phyloP scores from a whole-genome alignment of 2,329 filamentous ascomycete species.

The Neofusicoccum cordaticola region DNA sequence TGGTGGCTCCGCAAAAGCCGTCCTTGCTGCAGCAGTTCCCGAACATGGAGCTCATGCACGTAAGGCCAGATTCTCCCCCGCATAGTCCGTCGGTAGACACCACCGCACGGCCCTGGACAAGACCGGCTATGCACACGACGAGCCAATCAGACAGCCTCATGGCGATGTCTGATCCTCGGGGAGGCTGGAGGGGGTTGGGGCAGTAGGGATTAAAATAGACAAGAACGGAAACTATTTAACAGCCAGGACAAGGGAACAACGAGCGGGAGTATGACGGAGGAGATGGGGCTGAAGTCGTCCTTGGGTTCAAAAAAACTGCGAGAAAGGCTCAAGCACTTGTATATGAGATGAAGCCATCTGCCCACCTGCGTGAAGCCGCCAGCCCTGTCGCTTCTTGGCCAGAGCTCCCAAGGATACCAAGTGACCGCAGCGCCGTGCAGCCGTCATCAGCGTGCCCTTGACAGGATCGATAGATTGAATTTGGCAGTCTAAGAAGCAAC shows the following conservation, averaged over 20 bases:
- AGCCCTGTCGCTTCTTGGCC: background rate
- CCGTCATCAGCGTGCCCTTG: background rate
- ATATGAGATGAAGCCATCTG: background rate
- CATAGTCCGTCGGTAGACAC: slow-evolving; percentile 24
- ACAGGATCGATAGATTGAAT: slow-evolving; percentile 4
- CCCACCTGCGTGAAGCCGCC: background rate
- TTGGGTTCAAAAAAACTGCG: background rate
- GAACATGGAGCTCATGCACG: slow-evolving; percentile 23
- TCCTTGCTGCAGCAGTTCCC: slow-evolving; percentile 24
- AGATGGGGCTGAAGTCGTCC: background rate
- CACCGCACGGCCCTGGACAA: slow-evolving; percentile 11
- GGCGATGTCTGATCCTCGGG: background rate
- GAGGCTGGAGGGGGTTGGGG: background rate
- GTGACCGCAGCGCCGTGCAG: slow-evolving; percentile 1
- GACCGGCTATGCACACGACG: slow-evolving; percentile 9
- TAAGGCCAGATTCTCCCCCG: slow-evolving; percentile 21
- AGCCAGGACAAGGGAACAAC: background rate
- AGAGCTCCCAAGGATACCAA: background rate
- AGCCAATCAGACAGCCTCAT: slow-evolving; percentile 13
- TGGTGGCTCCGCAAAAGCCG: slow-evolving; percentile 22
- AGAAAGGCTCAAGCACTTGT: background rate
- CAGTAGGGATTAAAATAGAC: background rate
- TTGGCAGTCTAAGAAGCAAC: background rate
- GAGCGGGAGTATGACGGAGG: background rate
- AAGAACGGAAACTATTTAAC: background rate